phyloP scores from a whole-genome alignment of 345 rosid species.

The Eucalyptus polybractea region DNA sequence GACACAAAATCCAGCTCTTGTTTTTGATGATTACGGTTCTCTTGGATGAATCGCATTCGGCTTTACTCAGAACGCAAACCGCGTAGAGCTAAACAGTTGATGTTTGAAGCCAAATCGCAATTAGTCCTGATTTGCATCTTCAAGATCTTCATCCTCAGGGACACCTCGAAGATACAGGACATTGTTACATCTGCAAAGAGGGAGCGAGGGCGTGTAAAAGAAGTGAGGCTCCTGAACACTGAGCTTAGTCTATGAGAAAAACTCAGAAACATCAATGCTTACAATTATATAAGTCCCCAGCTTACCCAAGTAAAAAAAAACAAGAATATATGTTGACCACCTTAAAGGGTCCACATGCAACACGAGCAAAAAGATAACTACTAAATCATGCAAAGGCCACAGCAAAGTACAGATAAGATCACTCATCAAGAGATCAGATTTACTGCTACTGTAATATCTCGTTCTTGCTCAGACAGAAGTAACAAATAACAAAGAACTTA shows the following conservation, averaged over 20 bases:
- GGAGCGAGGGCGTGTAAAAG: neutral
- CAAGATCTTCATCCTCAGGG: conserved; percentile 90
- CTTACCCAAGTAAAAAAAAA: neutral
- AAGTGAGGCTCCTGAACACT: neutral
- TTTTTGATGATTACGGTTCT: neutral
- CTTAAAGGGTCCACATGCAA: neutral
- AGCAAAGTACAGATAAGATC: neutral
- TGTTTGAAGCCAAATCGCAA: neutral
- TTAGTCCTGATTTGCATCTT: conserved; percentile 62
- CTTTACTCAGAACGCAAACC: neutral
- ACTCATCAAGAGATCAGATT: neutral
- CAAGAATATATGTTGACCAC: neutral
- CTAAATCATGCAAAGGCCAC: neutral
- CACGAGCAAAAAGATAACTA: neutral
- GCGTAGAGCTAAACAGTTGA: neutral
- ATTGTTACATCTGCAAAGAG: conserved; percentile 67
- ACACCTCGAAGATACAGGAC: conserved; percentile 86
- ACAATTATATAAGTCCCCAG: neutral
- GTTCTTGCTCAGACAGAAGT: neutral
- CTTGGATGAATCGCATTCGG: neutral
- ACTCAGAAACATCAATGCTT: neutral
- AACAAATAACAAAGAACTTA: neutral
- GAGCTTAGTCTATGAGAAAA: neutral
- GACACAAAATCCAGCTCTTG: neutral
- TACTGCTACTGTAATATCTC: neutral